Evolutionary conservation across 306 rosid genomes (phyloP), one percentile per base, ranked within the genome.

Genomic region (Quercus parvula): DNA sequence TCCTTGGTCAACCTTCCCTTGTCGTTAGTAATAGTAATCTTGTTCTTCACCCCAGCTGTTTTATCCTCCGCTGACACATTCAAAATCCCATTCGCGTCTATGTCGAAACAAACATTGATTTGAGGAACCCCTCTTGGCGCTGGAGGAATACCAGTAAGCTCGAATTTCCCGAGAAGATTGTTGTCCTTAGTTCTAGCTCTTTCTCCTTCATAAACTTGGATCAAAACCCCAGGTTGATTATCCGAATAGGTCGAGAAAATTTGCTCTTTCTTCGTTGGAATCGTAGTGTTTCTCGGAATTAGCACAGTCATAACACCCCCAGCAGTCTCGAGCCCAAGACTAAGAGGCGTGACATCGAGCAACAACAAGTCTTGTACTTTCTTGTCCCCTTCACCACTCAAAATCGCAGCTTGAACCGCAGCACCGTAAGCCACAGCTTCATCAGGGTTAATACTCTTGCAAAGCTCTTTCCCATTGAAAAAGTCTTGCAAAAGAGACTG

Each of bases 381-480:
- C 77, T 86, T 86, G 19, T 91, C 84, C 0, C 92, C 98, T 80
- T 94, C 95, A 0, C 97, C 98, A 2, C 52, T 89, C 55, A 94
- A 59, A 7, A 94, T 94, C 15, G 98, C 97, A 0, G 95, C 98
- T 57, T 94, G 98, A 11, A 94, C 98, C 1, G 97, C 94, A 1
- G 97, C 98, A 1, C 98, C 98, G 0, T 90, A 94, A 0, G 98
- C 98, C 2, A 94, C 98, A 3, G 97, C 98, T 35, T 94, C 98
- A 6, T 94, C 98, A 0, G 98, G 98, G 73, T 94, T 94, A 7
- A 94, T 91, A 20, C 97, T 91, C 74, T 90, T 94, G 58, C 98
- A 94, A 1, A 94, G 95, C 79, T 94, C 98, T 14, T 94, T 91
- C 18, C 98, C 94, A 9, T 94, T 90, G 76, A 94, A 94, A 35